phyloP scores from a whole-genome alignment of 2,329 filamentous ascomycete species.

The Calonectria ilicicola region DNA sequence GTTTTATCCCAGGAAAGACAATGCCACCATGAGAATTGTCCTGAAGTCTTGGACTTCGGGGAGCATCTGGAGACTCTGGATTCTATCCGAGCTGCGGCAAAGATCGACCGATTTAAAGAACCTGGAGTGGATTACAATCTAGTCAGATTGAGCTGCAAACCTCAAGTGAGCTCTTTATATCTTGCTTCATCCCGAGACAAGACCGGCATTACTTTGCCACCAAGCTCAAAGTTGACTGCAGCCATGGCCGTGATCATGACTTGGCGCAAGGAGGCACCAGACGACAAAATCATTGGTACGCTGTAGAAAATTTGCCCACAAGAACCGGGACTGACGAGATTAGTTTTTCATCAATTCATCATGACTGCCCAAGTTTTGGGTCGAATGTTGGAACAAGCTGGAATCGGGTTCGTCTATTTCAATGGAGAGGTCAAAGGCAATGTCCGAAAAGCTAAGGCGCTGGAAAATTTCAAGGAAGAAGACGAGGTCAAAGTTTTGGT shows the following conservation, averaged over 20 bases:
- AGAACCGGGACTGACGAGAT: no score
- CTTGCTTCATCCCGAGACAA: constrained; percentile 21
- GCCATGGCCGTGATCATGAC: constrained; percentile 46
- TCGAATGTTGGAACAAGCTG: constrained; percentile 45
- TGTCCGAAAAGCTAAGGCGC: constrained; percentile 27
- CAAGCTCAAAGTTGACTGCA: constrained; percentile 48
- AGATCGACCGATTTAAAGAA: background rate
- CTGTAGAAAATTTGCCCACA: background rate
- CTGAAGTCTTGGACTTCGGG: background rate
- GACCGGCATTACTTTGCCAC: constrained; percentile 12
- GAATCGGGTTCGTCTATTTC: constrained; percentile 53
- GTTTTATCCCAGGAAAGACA: background rate
- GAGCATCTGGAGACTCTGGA: background rate
- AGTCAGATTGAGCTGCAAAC: constrained; percentile 16
- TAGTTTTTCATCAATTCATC: constrained; percentile 53
- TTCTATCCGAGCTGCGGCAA: background rate
- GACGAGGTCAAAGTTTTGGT: constrained; percentile 48
- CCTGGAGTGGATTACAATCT: constrained; percentile 41
- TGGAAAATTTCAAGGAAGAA: constrained; percentile 38
- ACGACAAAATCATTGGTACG: constrained; percentile 56
- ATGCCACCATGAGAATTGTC: background rate
- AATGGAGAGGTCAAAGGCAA: constrained; percentile 38
- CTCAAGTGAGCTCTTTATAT: constrained; percentile 36
- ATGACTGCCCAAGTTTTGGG: constrained; percentile 50
- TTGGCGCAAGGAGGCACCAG: constrained; percentile 46